phyloP scores from a whole-genome alignment of 495 filamentous ascomycete species.

The Neurospora tetrasperma region DNA sequence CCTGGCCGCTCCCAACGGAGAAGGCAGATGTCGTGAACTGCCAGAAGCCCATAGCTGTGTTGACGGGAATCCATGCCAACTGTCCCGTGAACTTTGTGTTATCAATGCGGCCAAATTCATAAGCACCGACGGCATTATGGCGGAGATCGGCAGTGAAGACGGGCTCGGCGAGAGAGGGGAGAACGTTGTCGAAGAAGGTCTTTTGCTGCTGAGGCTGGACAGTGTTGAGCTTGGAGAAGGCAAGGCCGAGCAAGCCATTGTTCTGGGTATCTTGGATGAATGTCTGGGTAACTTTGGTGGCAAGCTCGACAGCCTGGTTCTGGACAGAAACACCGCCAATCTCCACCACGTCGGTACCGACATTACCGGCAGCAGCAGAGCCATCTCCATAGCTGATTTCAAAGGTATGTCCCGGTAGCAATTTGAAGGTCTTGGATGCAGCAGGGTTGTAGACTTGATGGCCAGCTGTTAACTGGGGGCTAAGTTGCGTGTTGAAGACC shows the following conservation, averaged over 20 bases:
- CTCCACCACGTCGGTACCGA: conserved; percentile 63
- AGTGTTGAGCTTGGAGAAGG: conserved; percentile 65
- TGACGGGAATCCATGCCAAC: conserved; percentile 54
- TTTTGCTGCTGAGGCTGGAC: conserved; percentile 55
- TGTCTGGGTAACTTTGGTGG: conserved; percentile 48
- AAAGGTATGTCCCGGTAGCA: conserved; percentile 40
- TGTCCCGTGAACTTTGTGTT: conserved; percentile 50
- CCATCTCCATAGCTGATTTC: conserved; percentile 67
- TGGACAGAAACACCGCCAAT: conserved; percentile 62
- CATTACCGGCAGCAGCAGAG: conserved; percentile 52
- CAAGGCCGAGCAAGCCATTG: conserved; percentile 71
- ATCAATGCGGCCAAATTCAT: conserved; percentile 71
- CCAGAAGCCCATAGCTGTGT: conserved; percentile 64
- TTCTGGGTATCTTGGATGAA: conserved; percentile 52
- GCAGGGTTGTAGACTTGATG: conserved; percentile 55
- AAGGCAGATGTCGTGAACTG: conserved; percentile 52
- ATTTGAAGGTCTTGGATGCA: conserved; percentile 44
- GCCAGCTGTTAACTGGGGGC: conserved; percentile 28
- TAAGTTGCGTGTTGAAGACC: conserved; percentile 63
- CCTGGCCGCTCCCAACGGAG: conserved; percentile 37
- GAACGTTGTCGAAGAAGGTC: conserved; percentile 77
- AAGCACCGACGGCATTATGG: conserved; percentile 50
- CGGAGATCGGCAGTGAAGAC: conserved; percentile 66
- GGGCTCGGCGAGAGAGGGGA: conserved; percentile 49
- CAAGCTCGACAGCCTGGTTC: conserved; percentile 61